Evolutionary conservation across 1,284 basidiomycete species (phyloP).

Genomic region (Heterobasidion occidentale): DNA sequence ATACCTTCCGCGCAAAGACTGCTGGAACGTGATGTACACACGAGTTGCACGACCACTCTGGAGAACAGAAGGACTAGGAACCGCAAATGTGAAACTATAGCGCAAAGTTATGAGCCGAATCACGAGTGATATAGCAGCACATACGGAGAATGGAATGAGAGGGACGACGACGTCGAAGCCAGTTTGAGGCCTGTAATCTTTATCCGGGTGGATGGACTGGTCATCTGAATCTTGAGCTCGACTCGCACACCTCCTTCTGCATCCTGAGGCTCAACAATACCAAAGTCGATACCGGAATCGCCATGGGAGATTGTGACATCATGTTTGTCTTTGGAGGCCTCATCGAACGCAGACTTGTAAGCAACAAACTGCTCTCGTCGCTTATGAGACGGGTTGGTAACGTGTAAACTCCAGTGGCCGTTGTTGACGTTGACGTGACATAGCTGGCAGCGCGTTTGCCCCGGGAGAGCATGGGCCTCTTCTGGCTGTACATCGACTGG

Average conservation of each 20-base stretch:
- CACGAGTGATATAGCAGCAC: not conserved
- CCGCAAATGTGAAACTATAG: not conserved
- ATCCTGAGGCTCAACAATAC: conserved; percentile 17
- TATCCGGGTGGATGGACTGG: not conserved
- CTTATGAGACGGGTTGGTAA: conserved; percentile 21
- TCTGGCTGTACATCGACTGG: conserved; percentile 21
- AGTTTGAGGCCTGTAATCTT: not conserved
- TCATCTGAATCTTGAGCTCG: not conserved
- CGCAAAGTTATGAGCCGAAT: not conserved
- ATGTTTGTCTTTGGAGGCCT: conserved; percentile 37
- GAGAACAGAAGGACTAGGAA: not conserved
- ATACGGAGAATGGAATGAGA: not conserved
- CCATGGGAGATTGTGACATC: conserved; percentile 23
- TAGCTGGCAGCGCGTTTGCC: conserved; percentile 27
- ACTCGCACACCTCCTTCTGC: not conserved
- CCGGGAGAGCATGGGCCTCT: conserved; percentile 17
- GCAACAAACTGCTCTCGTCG: conserved; percentile 24
- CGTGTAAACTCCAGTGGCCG: not conserved
- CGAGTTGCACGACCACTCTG: not conserved
- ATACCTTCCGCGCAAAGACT: conserved; percentile 32
- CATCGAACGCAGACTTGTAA: conserved; percentile 30
- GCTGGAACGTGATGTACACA: not conserved
- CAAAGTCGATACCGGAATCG: conserved; percentile 30
- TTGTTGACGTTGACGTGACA: conserved; percentile 27
- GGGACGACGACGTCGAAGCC: not conserved